Conservation (phyloP, 345 rosid species). For the Corchorus olitorius region DNA sequence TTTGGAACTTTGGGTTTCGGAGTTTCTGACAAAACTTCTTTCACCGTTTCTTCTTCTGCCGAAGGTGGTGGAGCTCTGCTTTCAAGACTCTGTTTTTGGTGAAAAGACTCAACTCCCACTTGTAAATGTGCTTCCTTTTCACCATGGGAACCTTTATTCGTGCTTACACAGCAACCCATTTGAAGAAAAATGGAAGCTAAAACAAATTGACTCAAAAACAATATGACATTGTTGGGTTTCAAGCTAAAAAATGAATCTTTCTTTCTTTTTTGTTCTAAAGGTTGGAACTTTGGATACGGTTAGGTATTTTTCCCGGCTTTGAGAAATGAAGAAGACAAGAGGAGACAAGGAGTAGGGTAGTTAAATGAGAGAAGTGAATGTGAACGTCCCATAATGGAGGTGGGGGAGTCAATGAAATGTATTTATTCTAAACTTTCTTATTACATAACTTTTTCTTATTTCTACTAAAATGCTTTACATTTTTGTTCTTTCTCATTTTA, state of each 20-base stretch:
- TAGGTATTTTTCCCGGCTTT: not conserved
- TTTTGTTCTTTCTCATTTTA: not conserved
- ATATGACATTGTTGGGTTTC: not conserved
- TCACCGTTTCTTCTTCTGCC: conserved; percentile 73
- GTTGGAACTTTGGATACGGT: not conserved
- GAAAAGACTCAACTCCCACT: conserved; percentile 19
- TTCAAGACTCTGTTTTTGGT: conserved; percentile 24
- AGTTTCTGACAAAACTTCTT: conserved; percentile 79
- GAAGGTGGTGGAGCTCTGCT: conserved; percentile 55
- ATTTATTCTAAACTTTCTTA: conserved; percentile 21
- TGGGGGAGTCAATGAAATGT: conserved; percentile 20
- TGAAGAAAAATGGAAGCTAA: not conserved
- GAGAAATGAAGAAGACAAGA: not conserved
- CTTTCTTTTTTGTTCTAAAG: not conserved
- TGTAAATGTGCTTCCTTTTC: conserved; percentile 24
- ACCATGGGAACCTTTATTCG: conserved; percentile 20
- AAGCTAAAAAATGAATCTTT: not conserved
- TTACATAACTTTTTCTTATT: not conserved
- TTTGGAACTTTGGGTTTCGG: conserved; percentile 31
- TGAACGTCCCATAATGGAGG: not conserved
- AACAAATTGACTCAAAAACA: not conserved
- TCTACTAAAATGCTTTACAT: not conserved
- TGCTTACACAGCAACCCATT: conserved; percentile 86
- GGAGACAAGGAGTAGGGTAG: conserved; percentile 8
- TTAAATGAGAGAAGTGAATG: conserved; percentile 8